Conservation (phyloP, 495 filamentous ascomycete species). For the Penicillium tannophilum region DNA sequence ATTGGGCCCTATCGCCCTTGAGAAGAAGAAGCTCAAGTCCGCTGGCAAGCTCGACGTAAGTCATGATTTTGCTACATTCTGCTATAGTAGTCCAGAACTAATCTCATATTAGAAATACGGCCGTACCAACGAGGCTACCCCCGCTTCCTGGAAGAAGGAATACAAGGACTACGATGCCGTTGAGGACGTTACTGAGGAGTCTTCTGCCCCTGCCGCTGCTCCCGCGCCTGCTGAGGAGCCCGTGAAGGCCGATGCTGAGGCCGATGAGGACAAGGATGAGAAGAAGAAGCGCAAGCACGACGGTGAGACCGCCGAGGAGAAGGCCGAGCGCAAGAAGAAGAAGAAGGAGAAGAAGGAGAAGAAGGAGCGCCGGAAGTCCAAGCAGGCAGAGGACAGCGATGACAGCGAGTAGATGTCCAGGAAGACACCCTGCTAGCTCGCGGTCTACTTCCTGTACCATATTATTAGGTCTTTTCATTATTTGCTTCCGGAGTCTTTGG, state of each 20-base stretch:
- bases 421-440: conserved; percentile 29
- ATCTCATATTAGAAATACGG: conserved; percentile 74
- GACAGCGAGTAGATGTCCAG: conserved; percentile 56
- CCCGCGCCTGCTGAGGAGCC: conserved; percentile 33
- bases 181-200: conserved; percentile 41
- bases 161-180: conserved; percentile 84
- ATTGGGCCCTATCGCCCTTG: conserved; percentile 80
- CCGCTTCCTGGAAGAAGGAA: conserved; percentile 82
- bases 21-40: conserved; percentile 99
- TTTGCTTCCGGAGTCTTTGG: conserved; percentile 42
- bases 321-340: conserved; percentile 71
- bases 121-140: conserved; percentile 86
- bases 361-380: conserved; percentile 65
- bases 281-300: conserved; percentile 84
- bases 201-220: conserved; percentile 44
- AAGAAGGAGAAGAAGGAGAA: conserved; percentile 77
- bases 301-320: conserved; percentile 75
- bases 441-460: conserved; percentile 47
- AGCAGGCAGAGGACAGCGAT: conserved; percentile 60
- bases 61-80: conserved; percentile 7
- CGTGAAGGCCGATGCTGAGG: conserved; percentile 36
- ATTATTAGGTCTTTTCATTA: conserved; percentile 30
- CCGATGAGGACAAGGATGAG: conserved; percentile 44
- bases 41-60: conserved; percentile 89
- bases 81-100: not conserved